Evolutionary conservation across 2,329 filamentous ascomycete species (phyloP), one percentile per base, ranked within the genome.

Genomic region (Aspergillus tamarii): DNA sequence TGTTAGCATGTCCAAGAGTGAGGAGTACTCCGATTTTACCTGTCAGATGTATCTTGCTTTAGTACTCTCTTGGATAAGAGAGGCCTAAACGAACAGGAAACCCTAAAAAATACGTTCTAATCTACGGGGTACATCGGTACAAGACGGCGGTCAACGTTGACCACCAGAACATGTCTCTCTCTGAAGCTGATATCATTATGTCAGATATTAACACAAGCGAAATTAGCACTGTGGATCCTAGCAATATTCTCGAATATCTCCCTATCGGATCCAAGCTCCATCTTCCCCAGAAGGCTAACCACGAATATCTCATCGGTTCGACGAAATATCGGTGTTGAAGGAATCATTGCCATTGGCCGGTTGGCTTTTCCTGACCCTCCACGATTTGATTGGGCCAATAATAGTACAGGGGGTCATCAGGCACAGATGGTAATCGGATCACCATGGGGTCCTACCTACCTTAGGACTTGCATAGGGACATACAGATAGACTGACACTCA

Each of bases 211-310:
- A 54, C 41, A 11, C 60, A 54, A 41, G 43, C 32, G 45, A 50
- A 61, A 61, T 61, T 57, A 61, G 53, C 58, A 48, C 36, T 61
- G 57, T 60, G 45, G 57, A 52, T 57, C 52, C 14, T 41, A 46
- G 57, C 39, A 39, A 63, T 55, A 63, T 60, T 60, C 52, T 48
- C 53, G 45, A 58, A 48, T 36, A 19, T 58, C 57, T 57, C 26
- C 63, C 63, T 65, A 65, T 65, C 63, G 63, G 63, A 65, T 53
- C 30, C 52, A 30, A 61, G 36, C 45, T 34, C 57, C 26, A 19
- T 57, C 36, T 65, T 63, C 63, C 63, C 63, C 60, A 65, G 63
- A 63, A 65, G 57, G 57, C 63, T 63, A 57, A 60, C 52, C 43
- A 60, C 53, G 60, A 43, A 41, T 55, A 58, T 54, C 28, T 59